Evolutionary conservation across 352 stramenopile genomes (phyloP), one percentile per base, ranked within the genome.

Genomic region (Globisporangium parvum): DNA sequence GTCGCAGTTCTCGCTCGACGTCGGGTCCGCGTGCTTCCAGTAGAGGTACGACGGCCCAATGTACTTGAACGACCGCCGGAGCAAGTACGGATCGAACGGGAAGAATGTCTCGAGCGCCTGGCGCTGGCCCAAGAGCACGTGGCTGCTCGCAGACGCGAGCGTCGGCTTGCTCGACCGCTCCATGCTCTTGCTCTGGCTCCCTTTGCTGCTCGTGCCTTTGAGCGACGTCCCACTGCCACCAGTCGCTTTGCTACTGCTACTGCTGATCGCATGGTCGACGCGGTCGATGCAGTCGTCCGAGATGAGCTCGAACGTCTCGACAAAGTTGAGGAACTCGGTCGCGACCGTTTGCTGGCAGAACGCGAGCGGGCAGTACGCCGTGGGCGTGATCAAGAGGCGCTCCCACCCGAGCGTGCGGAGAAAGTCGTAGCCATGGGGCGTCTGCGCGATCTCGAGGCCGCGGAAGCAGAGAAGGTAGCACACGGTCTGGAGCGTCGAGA

Each of bases 401-500:
- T 91, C 77, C 84, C 84, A 93, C 41, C 81, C 81, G n/a, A 93
- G 77, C 33, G 65, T 88, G 9, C 80, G 81, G 63, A 93, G 58
- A 53, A 91, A 93, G 14, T 87, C 78, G 58, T 92, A 93, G 23
- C 84, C 75, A 28, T 80, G 75, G 23, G 83, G 74, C 31, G 54
- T 73, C 47, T 86, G 67, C 69, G 88, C 66, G 50, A 97, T 75
- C 62, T 95, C 85, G 39, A 91, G 69, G n/a, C 94, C 95, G 39
- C 94, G 86, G 65, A 98, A 99, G 65, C 95, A 98, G 68, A 99
- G 80, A 44, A 99, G 88, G 73, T 99, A 99, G 74, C 97, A 99
- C 39, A 96, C 91, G 17, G 96, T 96, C 71, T 99, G 96, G 39
- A 97, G 68, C 42, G 81, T 85, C 0, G 79, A 89, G 51, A 91